Percentiles rank a stretch among this genome's conserved stretches.
These are phyloP conservation scores for Trichoderma afroharzianum DNA, from an alignment of 2,329 filamentous ascomycete species.

Conservation along the genomic window DNA sequence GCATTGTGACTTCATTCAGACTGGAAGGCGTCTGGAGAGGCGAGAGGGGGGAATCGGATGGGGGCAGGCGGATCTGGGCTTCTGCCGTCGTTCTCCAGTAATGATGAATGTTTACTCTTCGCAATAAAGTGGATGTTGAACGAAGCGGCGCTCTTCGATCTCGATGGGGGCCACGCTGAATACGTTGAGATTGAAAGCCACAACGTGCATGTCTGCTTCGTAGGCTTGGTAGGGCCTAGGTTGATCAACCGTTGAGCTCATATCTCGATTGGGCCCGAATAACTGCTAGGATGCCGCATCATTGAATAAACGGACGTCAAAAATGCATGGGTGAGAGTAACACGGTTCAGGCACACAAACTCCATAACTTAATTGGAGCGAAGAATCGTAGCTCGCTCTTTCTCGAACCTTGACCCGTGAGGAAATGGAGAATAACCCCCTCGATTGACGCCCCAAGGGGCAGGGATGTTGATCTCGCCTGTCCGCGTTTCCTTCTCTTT, in stretches of 20 bases:
- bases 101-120: neutral
- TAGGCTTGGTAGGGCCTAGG: neutral
- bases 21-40: neutral
- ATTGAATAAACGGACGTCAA: neutral
- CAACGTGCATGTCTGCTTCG: neutral
- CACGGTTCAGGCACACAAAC: neutral
- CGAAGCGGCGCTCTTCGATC: neutral
- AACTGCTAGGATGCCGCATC: neutral
- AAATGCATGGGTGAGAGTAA: neutral
- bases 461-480: neutral
- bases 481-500: neutral
- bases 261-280: neutral
- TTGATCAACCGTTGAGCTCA: neutral
- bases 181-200: neutral
- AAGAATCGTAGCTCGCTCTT: neutral
- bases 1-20: conserved; percentile 8
- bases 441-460: neutral
- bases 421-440: neutral
- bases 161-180: neutral
- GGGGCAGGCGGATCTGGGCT: neutral
- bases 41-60: neutral
- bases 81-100: neutral
- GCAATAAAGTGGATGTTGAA: neutral
- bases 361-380: neutral
- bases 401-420: neutral